These are phyloP conservation scores for Theobroma grandiflorum DNA, from an alignment of 441 rosid species.

Conservation along the genomic window DNA sequence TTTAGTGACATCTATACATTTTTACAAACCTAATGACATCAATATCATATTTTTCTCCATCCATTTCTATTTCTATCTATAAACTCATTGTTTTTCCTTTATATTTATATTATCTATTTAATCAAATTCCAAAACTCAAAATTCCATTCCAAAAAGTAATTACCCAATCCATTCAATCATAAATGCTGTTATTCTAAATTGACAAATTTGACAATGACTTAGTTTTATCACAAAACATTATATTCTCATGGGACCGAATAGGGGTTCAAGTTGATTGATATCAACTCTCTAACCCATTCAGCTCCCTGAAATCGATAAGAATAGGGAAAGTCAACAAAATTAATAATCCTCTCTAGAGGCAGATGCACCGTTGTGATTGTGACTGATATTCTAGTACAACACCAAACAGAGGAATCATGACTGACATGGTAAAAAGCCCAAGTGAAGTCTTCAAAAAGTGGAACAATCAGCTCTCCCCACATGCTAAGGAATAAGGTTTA, in stretches of 20 bases:
- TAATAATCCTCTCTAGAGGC: neutral
- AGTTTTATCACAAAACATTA: neutral
- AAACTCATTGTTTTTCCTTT: too few relatives aligned
- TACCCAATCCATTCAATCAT: too few relatives aligned
- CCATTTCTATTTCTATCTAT: too few relatives aligned
- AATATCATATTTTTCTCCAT: too few relatives aligned
- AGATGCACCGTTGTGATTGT: neutral
- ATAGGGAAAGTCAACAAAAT: neutral
- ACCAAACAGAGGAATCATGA: neutral
- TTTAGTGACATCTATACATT: too few relatives aligned
- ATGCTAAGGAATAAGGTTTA: neutral
- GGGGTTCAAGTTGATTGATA: neutral
- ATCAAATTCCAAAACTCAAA: too few relatives aligned
- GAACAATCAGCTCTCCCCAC: neutral
- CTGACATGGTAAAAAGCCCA: neutral
- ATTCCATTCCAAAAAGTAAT: too few relatives aligned
- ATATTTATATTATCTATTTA: too few relatives aligned
- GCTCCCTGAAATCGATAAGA: neutral
- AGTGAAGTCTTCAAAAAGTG: neutral
- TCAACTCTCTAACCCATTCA: neutral
- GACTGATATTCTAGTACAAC: neutral
- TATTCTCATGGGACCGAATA: neutral
- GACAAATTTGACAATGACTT: too few relatives aligned
- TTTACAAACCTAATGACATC: too few relatives aligned
- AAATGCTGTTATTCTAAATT: too few relatives aligned